Conservation (phyloP, 2,329 filamentous ascomycete species). For the Penicillium sp. region DNA sequence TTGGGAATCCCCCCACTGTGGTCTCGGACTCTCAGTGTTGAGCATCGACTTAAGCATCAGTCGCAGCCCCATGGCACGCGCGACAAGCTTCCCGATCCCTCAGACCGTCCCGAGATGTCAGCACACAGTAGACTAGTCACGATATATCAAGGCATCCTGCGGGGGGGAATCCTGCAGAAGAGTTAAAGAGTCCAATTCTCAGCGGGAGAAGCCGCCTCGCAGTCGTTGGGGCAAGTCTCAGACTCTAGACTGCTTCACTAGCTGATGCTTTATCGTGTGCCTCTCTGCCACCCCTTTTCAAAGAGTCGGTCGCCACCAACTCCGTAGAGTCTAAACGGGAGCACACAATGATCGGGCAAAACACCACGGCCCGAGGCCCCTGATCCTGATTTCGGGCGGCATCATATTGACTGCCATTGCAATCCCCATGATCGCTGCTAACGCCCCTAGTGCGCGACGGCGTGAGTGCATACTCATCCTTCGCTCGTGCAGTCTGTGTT, state of each 20-base stretch:
- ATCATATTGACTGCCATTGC: not conserved
- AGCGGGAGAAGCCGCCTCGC: not conserved
- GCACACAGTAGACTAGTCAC: no score
- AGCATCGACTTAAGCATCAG: not conserved
- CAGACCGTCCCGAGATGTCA: no score
- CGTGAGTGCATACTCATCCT: slow-evolving; percentile 6
- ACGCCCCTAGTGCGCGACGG: slow-evolving; percentile 13
- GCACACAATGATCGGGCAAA: not conserved
- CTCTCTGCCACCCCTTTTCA: not conserved
- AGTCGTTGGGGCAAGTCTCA: not conserved
- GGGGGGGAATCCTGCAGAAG: no score
- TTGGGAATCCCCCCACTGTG: not conserved
- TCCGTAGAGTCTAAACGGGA: not conserved
- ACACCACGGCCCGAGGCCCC: slow-evolving; percentile 9
- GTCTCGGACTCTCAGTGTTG: not conserved
- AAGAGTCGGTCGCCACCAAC: not conserved
- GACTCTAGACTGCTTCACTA: no score
- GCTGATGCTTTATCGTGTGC: not conserved
- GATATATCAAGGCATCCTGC: not conserved
- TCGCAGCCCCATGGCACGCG: not conserved
- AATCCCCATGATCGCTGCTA: slow-evolving; percentile 25
- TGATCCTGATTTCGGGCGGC: slow-evolving; percentile 10
- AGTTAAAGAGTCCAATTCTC: not conserved
- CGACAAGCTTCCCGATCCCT: not conserved
- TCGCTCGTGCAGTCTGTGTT: slow-evolving; percentile 12